Conservation (phyloP, 164 flowering plant species). For the Santalum album region DNA sequence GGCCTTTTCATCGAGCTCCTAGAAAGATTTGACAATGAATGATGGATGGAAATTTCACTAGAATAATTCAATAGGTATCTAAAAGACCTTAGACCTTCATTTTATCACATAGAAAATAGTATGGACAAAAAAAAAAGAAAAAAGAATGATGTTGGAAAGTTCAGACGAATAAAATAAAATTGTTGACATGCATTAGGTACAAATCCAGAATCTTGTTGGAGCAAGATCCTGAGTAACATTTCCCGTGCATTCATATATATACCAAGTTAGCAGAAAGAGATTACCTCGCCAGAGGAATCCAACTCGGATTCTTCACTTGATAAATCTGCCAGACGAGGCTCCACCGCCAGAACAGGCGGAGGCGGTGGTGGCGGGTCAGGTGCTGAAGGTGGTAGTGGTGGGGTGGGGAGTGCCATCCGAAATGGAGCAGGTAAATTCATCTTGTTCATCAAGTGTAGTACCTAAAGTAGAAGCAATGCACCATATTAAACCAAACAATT, state of each 20-base stretch:
- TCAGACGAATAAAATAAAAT: no score
- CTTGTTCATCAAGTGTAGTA: constrained; percentile 97
- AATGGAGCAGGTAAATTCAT: constrained; percentile 99
- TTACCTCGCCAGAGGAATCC: constrained; percentile 90
- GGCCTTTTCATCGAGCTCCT: constrained; percentile 31
- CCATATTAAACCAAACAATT: constrained; percentile 3
- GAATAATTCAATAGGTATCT: not conserved
- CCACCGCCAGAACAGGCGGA: constrained; percentile 25
- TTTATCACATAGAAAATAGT: no score
- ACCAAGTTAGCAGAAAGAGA: not conserved
- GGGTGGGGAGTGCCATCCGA: constrained; percentile 84
- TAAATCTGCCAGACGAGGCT: constrained; percentile 33
- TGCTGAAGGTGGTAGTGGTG: constrained; percentile 68
- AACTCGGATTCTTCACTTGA: constrained; percentile 87
- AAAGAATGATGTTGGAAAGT: no score
- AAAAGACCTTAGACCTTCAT: not conserved
- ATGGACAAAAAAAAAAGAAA: no score
- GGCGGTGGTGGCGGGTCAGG: constrained; percentile 47
- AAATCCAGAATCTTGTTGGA: not conserved
- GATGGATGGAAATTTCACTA: not conserved
- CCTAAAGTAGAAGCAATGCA: constrained; percentile 44
- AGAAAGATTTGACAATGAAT: not conserved
- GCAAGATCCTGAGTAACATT: not conserved
- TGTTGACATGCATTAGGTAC: no score
- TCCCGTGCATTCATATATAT: no score